Percentiles rank a stretch among this genome's conserved stretches.
Evolutionary conservation across 2,329 filamentous ascomycete genomes (phyloP).

Genomic region (Paramyrothecium roridum): DNA sequence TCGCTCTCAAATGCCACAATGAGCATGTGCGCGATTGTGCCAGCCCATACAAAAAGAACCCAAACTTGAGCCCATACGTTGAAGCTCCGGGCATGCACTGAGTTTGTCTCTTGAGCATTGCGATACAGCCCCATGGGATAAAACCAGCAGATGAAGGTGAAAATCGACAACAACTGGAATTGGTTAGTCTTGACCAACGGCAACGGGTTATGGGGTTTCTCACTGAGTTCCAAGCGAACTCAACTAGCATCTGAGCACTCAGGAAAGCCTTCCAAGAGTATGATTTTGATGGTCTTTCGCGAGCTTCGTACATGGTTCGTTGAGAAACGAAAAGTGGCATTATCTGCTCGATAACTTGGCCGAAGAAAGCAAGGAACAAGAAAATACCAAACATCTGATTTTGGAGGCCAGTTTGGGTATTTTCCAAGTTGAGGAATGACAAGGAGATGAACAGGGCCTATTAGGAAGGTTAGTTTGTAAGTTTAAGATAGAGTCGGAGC

Average conservation of each 20-base stretch:
- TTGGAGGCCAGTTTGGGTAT: conserved; percentile 63
- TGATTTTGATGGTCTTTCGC: conserved; percentile 63
- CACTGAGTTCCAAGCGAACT: conserved; percentile 65
- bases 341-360: conserved; percentile 61
- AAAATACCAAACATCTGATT: conserved; percentile 72
- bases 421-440: conserved; percentile 60
- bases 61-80: conserved; percentile 63
- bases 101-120: conserved; percentile 50
- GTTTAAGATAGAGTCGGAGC: neutral
- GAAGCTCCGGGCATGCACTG: conserved; percentile 45
- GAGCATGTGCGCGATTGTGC: conserved; percentile 61
- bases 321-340: conserved; percentile 70
- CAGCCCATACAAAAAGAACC: conserved; percentile 62
- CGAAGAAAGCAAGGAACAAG: conserved; percentile 69
- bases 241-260: conserved; percentile 57
- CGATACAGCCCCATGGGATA: conserved; percentile 62
- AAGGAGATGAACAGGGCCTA: conserved; percentile 63
- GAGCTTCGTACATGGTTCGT: conserved; percentile 66
- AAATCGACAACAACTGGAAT: conserved; percentile 31
- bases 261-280: conserved; percentile 70
- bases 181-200: neutral
- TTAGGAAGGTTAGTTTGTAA: neutral
- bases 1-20: conserved; percentile 61
- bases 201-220: conserved; percentile 20
- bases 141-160: conserved; percentile 66